Evolutionary conservation across 176 grass and related monocot species (phyloP).

Genomic region (Rhipidocladum racemiflorum): DNA sequence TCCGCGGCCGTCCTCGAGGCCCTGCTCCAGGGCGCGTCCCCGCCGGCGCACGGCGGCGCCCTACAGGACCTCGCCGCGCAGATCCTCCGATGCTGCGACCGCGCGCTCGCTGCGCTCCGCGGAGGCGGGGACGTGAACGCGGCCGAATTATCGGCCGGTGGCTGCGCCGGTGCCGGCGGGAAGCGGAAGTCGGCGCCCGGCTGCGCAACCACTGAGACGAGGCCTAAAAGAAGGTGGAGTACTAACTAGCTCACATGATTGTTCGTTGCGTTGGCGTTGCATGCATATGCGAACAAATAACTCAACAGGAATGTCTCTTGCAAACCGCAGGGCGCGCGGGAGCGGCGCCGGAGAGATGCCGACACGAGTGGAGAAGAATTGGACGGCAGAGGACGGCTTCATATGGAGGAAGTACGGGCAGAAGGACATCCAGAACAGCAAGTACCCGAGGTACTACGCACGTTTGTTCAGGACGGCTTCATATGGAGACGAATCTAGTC

Average conservation of each 20-base stretch:
- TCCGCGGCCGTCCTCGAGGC: constrained; percentile 25
- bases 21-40: not conserved
- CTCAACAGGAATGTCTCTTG: not conserved
- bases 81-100: constrained; percentile 28
- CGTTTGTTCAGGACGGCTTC: too few relatives aligned
- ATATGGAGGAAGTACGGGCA: constrained; percentile 62
- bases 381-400: constrained; percentile 36
- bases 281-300: not conserved
- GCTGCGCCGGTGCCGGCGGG: not conserved
- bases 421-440: constrained; percentile 46
- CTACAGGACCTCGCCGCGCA: not conserved
- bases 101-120: constrained; percentile 28
- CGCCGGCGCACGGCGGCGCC: not conserved
- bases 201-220: not conserved
- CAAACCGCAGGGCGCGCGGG: not conserved
- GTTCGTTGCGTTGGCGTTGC: too few relatives aligned
- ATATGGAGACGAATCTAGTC: too few relatives aligned
- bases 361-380: not conserved
- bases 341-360: not conserved
- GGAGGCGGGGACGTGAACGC: not conserved
- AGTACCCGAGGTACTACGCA: constrained; percentile 33
- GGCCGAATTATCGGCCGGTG: not conserved
- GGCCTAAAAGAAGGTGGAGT: not conserved
- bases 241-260: not conserved
- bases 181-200: not conserved